A percentile compares a stretch with the other conserved stretches of the same genome.
Evolutionary conservation across 1,284 basidiomycete species (phyloP).

Genomic region (Cryptococcus neoformans): DNA sequence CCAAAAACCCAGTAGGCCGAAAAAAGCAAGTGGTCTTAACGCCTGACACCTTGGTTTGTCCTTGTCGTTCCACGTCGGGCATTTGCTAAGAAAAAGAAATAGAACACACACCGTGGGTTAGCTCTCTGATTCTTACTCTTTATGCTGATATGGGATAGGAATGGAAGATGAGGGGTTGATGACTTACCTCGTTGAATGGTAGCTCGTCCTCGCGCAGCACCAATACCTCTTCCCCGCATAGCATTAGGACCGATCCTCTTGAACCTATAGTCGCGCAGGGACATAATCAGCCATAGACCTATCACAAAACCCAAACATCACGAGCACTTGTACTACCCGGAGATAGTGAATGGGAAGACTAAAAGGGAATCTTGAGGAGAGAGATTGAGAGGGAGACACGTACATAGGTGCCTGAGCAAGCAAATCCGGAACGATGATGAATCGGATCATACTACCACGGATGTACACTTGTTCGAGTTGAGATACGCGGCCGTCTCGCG

Average conservation of each 20-base stretch:
- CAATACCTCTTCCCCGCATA: slow-evolving; percentile 98
- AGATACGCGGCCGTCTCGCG: slow-evolving; percentile 96
- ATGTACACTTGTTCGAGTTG: slow-evolving; percentile 99
- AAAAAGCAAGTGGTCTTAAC: slow-evolving; percentile 22
- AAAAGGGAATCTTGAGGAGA: too few species aligned
- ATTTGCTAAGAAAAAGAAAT: slow-evolving; percentile 34
- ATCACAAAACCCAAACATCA: too few species aligned
- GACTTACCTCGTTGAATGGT: slow-evolving; percentile 49
- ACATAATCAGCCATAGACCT: neutral
- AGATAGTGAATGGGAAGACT: too few species aligned
- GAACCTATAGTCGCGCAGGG: slow-evolving; percentile 63
- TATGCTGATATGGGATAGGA: neutral
- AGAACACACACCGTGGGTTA: too few species aligned
- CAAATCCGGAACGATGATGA: slow-evolving; percentile 99
- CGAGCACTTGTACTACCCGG: too few species aligned
- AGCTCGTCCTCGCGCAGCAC: slow-evolving; percentile 59
- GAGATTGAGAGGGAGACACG: slow-evolving; percentile 43
- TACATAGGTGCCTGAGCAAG: slow-evolving; percentile 98
- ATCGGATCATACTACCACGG: slow-evolving; percentile 93
- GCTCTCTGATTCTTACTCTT: too few species aligned
- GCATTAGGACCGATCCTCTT: slow-evolving; percentile 98
- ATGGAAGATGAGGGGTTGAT: neutral
- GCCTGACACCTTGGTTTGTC: slow-evolving; percentile 48
- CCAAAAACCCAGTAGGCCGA: neutral
- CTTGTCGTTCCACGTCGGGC: slow-evolving; percentile 46